Percentiles rank a stretch among this genome's conserved stretches.
Evolutionary conservation across 164 flowering plant genomes (phyloP).

Genomic region (Stephania cephalantha): DNA sequence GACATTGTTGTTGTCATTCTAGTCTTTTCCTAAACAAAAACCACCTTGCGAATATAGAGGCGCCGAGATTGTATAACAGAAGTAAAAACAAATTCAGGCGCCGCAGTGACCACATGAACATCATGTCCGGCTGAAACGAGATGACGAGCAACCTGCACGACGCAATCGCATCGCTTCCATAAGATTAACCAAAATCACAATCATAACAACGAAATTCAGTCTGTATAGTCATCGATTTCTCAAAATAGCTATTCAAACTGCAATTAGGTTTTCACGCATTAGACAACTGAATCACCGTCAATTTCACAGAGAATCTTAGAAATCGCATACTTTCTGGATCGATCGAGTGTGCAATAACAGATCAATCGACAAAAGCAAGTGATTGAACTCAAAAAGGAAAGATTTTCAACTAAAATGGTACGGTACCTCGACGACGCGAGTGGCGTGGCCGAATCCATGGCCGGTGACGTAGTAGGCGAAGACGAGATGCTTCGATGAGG

Average conservation of each 20-base stretch:
- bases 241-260: not conserved
- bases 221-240: not conserved
- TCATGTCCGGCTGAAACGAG: conserved; percentile 82
- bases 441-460: conserved; percentile 98
- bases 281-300: not conserved
- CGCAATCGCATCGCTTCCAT: too few species aligned
- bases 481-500: conserved; percentile 47
- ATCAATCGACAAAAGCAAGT: not conserved
- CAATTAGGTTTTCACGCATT: not conserved
- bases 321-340: not conserved
- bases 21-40: not conserved
- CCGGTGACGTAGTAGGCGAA: conserved; percentile 98
- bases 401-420: conserved; percentile 7
- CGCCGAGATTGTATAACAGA: conserved; percentile 74
- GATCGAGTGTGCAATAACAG: not conserved
- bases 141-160: conserved; percentile 68
- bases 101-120: conserved; percentile 91
- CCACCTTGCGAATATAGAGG: conserved; percentile 83
- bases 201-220: not conserved
- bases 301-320: not conserved
- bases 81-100: conserved; percentile 91
- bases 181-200: not conserved
- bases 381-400: not conserved
- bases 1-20: too few species aligned
- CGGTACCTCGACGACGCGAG: conserved; percentile 94